Conservation (phyloP, 2,329 filamentous ascomycete species). For the Shiraia sp. region DNA sequence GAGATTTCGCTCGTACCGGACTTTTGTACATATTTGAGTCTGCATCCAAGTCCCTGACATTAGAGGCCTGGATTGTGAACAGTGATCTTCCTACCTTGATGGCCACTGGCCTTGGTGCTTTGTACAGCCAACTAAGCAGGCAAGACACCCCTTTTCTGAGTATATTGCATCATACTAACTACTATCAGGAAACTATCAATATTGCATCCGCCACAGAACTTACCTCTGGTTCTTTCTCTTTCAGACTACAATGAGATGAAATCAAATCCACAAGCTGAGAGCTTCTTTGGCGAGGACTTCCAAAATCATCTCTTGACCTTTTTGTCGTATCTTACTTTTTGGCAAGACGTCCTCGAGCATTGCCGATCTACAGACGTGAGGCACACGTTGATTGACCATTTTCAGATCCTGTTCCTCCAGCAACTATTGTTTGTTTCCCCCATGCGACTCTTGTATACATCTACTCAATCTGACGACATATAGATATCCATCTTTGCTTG, state of each 20-base stretch:
- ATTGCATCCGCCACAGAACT: constrained; percentile 70
- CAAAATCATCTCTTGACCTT: constrained; percentile 91
- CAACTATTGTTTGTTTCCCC: constrained; percentile 72
- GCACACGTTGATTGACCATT: constrained; percentile 91
- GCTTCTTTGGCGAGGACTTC: constrained; percentile 74
- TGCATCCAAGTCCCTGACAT: constrained; percentile 75
- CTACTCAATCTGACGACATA: constrained; percentile 12
- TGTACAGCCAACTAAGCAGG: constrained; percentile 70
- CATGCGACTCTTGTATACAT: background rate
- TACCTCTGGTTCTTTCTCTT: constrained; percentile 82
- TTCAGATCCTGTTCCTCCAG: constrained; percentile 93
- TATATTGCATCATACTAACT: constrained; percentile 9
- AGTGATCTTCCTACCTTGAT: constrained; percentile 95
- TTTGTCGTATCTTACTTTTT: constrained; percentile 91
- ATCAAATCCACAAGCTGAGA: constrained; percentile 68
- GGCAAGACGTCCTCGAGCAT: constrained; percentile 97
- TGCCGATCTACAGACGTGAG: constrained; percentile 91
- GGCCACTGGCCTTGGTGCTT: constrained; percentile 89
- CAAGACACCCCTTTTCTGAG: constrained; percentile 28
- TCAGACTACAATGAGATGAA: constrained; percentile 83
- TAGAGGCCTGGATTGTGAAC: constrained; percentile 97
- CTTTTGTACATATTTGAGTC: constrained; percentile 95
- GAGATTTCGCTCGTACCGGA: constrained; percentile 93
- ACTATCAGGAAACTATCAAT: constrained; percentile 73
- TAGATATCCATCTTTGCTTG: constrained; percentile 91